Percentiles rank a stretch among this genome's conserved stretches.
phyloP scores from a whole-genome alignment of 75 land plant genomes.

The Selaginella moellendorffii region DNA sequence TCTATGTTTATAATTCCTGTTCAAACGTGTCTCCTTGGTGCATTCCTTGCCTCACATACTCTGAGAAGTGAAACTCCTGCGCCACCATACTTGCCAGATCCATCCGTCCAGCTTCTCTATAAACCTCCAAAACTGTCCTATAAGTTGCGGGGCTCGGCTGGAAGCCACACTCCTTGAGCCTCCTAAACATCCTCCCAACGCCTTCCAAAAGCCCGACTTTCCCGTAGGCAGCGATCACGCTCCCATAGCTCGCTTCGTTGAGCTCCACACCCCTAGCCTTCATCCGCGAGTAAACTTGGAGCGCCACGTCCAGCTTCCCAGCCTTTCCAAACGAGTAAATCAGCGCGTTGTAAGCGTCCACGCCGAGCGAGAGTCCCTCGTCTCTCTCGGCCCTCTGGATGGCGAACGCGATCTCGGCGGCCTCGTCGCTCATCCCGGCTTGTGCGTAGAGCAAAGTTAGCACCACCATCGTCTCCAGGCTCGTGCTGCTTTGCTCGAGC shows the following conservation, averaged over 20 bases:
- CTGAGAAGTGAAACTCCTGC: conserved; percentile 51
- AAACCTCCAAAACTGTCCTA: conserved; percentile 43
- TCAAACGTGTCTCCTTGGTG: no score
- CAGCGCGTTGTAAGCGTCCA: conserved; percentile 47
- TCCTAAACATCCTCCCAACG: conserved; percentile 45
- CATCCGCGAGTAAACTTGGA: conserved; percentile 51
- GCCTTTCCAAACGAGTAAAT: conserved; percentile 46
- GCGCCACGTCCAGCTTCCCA: conserved; percentile 48
- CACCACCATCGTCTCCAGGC: no score
- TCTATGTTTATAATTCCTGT: no score
- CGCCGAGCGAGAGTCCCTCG: conserved; percentile 34
- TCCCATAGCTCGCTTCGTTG: conserved; percentile 49
- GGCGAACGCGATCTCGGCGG: no score
- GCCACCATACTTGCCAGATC: conserved; percentile 58
- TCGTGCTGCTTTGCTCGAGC: no score
- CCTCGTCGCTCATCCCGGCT: conserved; percentile 42
- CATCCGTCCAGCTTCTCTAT: conserved; percentile 37
- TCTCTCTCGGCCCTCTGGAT: no score
- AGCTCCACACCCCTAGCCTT: conserved; percentile 41
- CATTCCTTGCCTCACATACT: conserved; percentile 9
- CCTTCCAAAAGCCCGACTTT: conserved; percentile 68
- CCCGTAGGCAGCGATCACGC: conserved; percentile 62
- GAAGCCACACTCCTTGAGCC: conserved; percentile 45
- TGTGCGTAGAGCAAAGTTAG: conserved; percentile 38
- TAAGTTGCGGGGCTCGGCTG: conserved; percentile 45